Conservation (phyloP, 163 green algal genomes). For the Coccomyxa subellipsoidea region DNA sequence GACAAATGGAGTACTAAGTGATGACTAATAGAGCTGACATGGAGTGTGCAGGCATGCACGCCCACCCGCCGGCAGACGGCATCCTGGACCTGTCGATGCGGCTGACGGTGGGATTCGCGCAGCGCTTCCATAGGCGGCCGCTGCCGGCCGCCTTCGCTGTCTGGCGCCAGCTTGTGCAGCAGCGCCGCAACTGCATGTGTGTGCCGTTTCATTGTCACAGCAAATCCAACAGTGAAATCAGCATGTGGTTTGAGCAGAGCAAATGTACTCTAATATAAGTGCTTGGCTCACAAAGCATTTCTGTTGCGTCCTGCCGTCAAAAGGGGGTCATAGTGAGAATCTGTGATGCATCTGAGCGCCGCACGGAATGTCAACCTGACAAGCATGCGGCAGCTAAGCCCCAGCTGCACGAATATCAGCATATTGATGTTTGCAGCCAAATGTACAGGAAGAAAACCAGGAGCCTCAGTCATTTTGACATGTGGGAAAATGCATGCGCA, state of each 20-base stretch:
- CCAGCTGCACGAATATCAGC: no score
- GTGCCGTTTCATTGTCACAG: not conserved
- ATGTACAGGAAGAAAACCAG: no score
- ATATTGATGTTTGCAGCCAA: no score
- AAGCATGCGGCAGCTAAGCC: no score
- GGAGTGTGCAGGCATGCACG: not conserved
- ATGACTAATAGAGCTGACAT: no score
- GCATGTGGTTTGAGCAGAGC: not conserved
- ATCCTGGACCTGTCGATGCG: constrained; percentile 10
- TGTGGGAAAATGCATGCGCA: not conserved
- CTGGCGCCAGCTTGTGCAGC: not conserved
- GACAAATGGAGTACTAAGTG: no score
- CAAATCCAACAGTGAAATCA: not conserved
- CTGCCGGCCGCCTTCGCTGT: not conserved
- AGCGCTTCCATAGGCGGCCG: not conserved
- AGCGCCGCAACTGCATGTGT: not conserved
- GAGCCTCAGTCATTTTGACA: not conserved
- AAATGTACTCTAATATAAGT: not conserved
- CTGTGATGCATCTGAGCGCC: no score
- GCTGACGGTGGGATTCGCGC: not conserved
- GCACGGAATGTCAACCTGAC: no score
- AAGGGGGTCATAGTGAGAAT: no score
- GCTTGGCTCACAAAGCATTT: no score
- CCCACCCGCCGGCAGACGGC: constrained; percentile 1
- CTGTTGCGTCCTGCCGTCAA: no score